Base-by-base conservation (phyloP, 2,329 filamentous ascomycete genomes). In the Diaporthe caulivora region DNA sequence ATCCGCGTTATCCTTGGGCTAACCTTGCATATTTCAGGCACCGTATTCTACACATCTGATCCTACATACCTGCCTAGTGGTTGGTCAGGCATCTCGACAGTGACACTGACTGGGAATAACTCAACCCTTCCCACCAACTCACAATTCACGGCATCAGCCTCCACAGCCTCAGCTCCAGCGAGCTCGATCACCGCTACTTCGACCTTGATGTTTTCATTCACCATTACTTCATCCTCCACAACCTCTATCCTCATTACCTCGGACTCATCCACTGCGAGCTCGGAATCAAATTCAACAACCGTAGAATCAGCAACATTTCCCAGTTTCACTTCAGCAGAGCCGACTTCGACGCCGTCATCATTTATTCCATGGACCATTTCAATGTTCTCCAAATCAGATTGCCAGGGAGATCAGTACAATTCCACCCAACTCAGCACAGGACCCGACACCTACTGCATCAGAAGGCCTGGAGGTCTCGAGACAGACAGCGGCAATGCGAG, bases 31-130 rank as follows among this genome's bases (percentile, higher is more conserved):
- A 54, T 10, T 26, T n/a, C n/a, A 60, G 55, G 37, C 37, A 60
- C 55, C 18, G 55, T 60, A 3, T 60, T 42, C 37, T 60, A 40
- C 37, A 42, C 55, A 8, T 17, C 1, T 42, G 55, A 40, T 10
- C 55, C 55, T 6, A 60, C 55, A 26, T 60, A 42, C 34, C n/a
- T 60, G 17, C 37, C 55, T 17, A 60, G 55, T 42, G 55, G 6
- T 3, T 60, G 57, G 57, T 42, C 57, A 9, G 37, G 57, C n/a
- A 42, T 60, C 57, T 60, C 57, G 21, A 60, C 57, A 11, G n/a
- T 60, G 15, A 60, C 57, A 10, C n/a, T 2, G 1, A 60, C n/a
- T 60, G 34, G 13, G 3, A 15, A 18, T 37, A 42, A 60, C n/a
- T 42, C n/a, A 37, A 42, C 31, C 31, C 24, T 17, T 18, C 17